These are phyloP conservation scores for Monosporascus sp. DNA, from an alignment of 2,329 filamentous ascomycete species.

Conservation along the genomic window DNA sequence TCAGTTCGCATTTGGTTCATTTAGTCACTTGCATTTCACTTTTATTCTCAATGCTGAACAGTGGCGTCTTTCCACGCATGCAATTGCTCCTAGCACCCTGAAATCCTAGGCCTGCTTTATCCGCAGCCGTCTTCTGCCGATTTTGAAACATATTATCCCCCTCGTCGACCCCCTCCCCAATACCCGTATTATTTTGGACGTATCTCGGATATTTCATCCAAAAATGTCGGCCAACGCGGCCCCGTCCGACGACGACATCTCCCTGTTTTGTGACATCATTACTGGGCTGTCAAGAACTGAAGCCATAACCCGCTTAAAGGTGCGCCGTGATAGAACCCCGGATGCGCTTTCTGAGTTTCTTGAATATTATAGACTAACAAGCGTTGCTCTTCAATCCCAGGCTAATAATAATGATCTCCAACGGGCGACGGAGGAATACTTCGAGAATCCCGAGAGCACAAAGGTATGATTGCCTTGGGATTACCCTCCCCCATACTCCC, in stretches of 20 bases:
- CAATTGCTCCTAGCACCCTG: too few relatives aligned
- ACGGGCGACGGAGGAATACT: conserved; percentile 46
- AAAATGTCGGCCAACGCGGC: conserved; percentile 17
- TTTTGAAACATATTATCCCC: too few relatives aligned
- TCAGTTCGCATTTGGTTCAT: too few relatives aligned
- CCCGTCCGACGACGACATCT: conserved; percentile 13
- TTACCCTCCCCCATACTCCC: background rate
- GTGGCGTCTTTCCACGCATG: too few relatives aligned
- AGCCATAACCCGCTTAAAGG: conserved; percentile 21
- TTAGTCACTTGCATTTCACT: too few relatives aligned
- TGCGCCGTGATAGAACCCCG: conserved; percentile 4
- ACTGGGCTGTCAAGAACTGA: conserved; percentile 12
- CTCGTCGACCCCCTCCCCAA: too few relatives aligned
- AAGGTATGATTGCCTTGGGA: conserved; percentile 26
- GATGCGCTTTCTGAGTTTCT: background rate
- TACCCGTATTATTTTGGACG: too few relatives aligned
- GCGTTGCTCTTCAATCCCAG: conserved; percentile 15
- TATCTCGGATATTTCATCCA: background rate
- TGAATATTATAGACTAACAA: background rate
- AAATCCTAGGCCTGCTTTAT: too few relatives aligned
- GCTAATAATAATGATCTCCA: conserved; percentile 41
- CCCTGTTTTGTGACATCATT: conserved; percentile 14
- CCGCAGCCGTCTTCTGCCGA: too few relatives aligned
- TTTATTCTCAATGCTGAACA: too few relatives aligned
- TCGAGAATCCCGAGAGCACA: conserved; percentile 37